These are phyloP conservation scores for Gypsophila paniculata DNA, from an alignment of 179 eudicot genomes.

Conservation along the genomic window DNA sequence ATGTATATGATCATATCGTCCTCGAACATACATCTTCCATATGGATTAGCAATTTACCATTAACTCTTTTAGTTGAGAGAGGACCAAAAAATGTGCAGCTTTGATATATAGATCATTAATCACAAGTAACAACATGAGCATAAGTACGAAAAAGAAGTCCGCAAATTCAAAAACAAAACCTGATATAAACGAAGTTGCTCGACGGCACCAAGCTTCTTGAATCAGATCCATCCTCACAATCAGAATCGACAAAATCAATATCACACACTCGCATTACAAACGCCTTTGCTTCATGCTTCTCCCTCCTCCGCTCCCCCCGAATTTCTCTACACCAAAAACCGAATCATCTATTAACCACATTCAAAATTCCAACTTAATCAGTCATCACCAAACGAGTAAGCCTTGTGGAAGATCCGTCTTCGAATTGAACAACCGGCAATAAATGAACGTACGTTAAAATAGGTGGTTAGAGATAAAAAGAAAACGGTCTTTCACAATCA, in stretches of 20 bases:
- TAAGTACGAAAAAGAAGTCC: not conserved
- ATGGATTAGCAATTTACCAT: too few species aligned
- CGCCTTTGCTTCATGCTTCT: slow-evolving; percentile 25
- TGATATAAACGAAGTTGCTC: slow-evolving; percentile 44
- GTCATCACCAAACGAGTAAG: not conserved
- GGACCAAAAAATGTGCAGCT: not conserved
- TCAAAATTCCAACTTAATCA: not conserved
- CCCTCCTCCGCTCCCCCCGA: slow-evolving; percentile 24
- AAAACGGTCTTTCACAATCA: too few species aligned
- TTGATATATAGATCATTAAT: not conserved
- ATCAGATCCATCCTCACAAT: slow-evolving; percentile 35
- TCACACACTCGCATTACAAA: slow-evolving; percentile 63
- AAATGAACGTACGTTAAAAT: too few species aligned
- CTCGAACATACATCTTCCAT: too few species aligned
- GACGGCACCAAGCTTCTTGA: slow-evolving; percentile 35
- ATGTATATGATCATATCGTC: too few species aligned
- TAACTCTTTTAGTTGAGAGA: too few species aligned
- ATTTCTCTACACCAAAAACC: slow-evolving; percentile 32
- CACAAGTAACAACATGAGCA: not conserved
- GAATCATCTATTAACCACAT: not conserved
- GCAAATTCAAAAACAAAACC: slow-evolving; percentile 41
- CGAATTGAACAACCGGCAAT: too few species aligned
- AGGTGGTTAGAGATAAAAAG: too few species aligned
- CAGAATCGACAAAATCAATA: slow-evolving; percentile 36
- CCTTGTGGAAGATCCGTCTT: too few species aligned